phyloP scores from a whole-genome alignment of 1,284 basidiomycete species.

The Trametes polyzona region DNA sequence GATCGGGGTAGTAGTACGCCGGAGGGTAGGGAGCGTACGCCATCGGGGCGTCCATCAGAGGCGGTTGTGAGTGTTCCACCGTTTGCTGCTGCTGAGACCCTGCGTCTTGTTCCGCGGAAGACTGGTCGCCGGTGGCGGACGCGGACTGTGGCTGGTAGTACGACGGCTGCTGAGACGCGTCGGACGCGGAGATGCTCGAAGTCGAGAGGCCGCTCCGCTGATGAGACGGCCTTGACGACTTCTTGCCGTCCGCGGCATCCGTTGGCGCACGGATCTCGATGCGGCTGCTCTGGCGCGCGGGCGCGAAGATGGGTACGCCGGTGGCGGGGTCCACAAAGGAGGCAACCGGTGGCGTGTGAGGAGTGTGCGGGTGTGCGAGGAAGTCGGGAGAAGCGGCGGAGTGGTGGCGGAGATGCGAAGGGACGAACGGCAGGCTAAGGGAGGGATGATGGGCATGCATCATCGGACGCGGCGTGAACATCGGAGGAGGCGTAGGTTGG shows the following conservation, averaged over 20 bases:
- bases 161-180: background rate
- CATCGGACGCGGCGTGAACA: constrained; percentile 69
- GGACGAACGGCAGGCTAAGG: constrained; percentile 50
- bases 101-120: background rate
- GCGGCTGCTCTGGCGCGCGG: constrained; percentile 71
- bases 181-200: constrained; percentile 19
- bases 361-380: constrained; percentile 57
- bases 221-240: constrained; percentile 41
- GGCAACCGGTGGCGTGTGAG: constrained; percentile 61
- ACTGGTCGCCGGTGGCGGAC: constrained; percentile 4
- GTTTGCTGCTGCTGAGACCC: constrained; percentile 24
- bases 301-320: constrained; percentile 68
- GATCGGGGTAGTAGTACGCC: constrained; percentile 68
- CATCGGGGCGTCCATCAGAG: constrained; percentile 42
- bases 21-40: constrained; percentile 58
- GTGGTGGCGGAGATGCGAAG: constrained; percentile 60
- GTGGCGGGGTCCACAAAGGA: constrained; percentile 65
- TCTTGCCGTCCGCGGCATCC: constrained; percentile 39
- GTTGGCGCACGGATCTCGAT: constrained; percentile 76
- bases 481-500: constrained; percentile 54
- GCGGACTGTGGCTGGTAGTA: constrained; percentile 12
- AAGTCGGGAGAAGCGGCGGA: constrained; percentile 59
- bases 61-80: constrained; percentile 28
- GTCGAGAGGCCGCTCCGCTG: constrained; percentile 35
- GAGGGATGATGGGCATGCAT: constrained; percentile 53